Percentiles rank a stretch among this genome's conserved stretches.
Evolutionary conservation across 768 basidiomycete genomes (phyloP).

Genomic region (Kwoniella sp.): DNA sequence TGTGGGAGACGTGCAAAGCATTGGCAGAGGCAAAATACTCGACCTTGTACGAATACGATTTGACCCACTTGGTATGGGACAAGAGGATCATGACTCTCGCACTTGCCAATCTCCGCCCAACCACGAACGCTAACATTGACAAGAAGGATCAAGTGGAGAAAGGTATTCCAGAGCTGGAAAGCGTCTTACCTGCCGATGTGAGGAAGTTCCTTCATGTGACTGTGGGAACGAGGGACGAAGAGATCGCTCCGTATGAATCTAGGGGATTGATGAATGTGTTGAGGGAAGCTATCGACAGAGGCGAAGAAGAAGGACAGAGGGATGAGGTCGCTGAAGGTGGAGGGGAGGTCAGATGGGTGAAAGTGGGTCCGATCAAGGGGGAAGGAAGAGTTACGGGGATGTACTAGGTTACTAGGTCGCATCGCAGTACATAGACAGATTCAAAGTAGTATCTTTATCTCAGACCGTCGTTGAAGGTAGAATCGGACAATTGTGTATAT

Average conservation of each 20-base stretch:
- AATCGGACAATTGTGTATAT: neutral
- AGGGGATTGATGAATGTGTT: constrained; percentile 53
- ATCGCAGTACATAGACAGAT: no score
- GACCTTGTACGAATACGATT: constrained; percentile 65
- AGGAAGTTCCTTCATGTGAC: constrained; percentile 75
- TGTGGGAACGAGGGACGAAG: constrained; percentile 67
- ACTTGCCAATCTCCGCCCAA: constrained; percentile 60
- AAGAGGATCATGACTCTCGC: constrained; percentile 76
- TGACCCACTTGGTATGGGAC: constrained; percentile 71
- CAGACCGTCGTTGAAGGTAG: no score
- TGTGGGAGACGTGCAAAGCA: constrained; percentile 64
- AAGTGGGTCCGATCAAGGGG: constrained; percentile 30
- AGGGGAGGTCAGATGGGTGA: constrained; percentile 34
- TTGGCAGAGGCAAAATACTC: constrained; percentile 57
- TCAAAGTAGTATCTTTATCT: no score
- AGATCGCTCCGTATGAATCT: constrained; percentile 70
- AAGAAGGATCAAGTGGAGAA: constrained; percentile 54
- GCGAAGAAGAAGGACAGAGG: constrained; percentile 44
- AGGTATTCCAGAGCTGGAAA: constrained; percentile 41
- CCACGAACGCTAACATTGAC: constrained; percentile 1
- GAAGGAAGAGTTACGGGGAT: constrained; percentile 54
- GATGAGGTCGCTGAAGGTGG: constrained; percentile 35
- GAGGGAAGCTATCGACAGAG: constrained; percentile 17
- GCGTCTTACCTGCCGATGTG: constrained; percentile 61
- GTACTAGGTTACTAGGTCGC: constrained; percentile 12